Percentiles rank a stretch among this genome's conserved stretches.
Conservation (phyloP, 2,329 filamentous ascomycete genomes). For the Fusarium coffeatum region DNA sequence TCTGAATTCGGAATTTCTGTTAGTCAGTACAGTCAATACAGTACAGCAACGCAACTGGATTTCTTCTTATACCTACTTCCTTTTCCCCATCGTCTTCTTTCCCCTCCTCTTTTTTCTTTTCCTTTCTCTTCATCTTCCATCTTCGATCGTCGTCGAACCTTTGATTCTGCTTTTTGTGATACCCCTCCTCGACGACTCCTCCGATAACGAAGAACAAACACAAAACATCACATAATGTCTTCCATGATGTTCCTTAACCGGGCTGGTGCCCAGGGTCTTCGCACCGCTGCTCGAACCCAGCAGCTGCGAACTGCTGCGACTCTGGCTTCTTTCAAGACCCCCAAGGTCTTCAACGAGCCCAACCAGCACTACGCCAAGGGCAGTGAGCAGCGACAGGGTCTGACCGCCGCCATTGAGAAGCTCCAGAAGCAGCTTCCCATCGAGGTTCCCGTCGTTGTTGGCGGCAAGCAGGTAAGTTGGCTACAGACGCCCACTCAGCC, state of each 20-base stretch:
- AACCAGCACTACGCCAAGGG: constrained; percentile 93
- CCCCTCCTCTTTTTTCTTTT: constrained; percentile 1
- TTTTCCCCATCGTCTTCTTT: constrained; percentile 6
- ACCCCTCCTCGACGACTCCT: constrained; percentile 34
- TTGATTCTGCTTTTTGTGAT: constrained; percentile 36
- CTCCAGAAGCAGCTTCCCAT: constrained; percentile 77
- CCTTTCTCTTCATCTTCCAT: constrained; percentile 24
- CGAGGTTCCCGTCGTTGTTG: constrained; percentile 85
- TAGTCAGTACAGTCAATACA: constrained; percentile 25
- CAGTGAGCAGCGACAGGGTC: constrained; percentile 79
- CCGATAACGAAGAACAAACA: constrained; percentile 27
- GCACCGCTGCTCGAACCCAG: constrained; percentile 47
- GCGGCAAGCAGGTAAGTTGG: constrained; percentile 77
- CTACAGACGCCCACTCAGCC: not conserved
- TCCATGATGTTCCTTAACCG: constrained; percentile 50
- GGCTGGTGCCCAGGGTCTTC: constrained; percentile 49
- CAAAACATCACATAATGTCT: constrained; percentile 46
- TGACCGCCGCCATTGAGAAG: constrained; percentile 78
- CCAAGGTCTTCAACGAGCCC: constrained; percentile 90
- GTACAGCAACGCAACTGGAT: not conserved
- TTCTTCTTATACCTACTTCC: constrained; percentile 14
- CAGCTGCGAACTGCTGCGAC: constrained; percentile 60
- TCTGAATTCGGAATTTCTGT: constrained; percentile 27
- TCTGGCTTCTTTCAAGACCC: constrained; percentile 87
- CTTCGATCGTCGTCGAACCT: constrained; percentile 32